These are phyloP conservation scores for Collybia mongolica DNA, from an alignment of 768 basidiomycete genomes.

Conservation along the genomic window DNA sequence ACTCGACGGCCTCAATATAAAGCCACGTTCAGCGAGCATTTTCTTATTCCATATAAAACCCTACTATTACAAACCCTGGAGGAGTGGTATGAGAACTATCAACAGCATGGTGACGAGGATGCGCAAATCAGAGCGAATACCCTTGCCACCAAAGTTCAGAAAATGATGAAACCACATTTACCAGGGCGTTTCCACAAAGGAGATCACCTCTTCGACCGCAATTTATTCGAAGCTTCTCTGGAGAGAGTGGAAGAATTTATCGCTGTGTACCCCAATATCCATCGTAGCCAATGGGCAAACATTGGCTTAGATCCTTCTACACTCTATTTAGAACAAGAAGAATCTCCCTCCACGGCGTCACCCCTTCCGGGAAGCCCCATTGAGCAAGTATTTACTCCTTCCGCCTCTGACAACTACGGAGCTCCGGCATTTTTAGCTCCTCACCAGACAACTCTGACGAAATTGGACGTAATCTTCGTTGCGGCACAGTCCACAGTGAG, in stretches of 20 bases:
- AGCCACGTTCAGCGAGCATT: slow-evolving; percentile 1
- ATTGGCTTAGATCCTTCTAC: slow-evolving; percentile 5
- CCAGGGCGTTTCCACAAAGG: background rate
- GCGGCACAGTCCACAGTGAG: slow-evolving; percentile 25
- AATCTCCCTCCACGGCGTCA: too few species aligned
- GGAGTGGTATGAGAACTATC: slow-evolving; percentile 3
- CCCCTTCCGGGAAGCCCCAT: too few species aligned
- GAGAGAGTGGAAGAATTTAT: background rate
- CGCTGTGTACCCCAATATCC: background rate
- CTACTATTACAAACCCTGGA: slow-evolving; percentile 7
- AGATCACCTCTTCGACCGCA: background rate
- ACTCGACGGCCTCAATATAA: background rate
- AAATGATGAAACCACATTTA: too few species aligned
- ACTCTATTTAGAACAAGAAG: too few species aligned
- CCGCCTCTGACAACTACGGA: background rate
- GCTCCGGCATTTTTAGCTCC: slow-evolving; percentile 1
- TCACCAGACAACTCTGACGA: background rate
- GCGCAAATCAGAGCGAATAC: slow-evolving; percentile 1
- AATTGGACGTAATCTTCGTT: slow-evolving; percentile 20
- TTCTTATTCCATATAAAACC: slow-evolving; percentile 8
- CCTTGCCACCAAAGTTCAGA: background rate
- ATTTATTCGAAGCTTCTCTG: background rate
- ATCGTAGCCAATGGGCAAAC: slow-evolving; percentile 5
- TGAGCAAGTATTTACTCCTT: too few species aligned
- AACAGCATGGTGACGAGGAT: background rate